Evolutionary conservation across 768 basidiomycete genomes (phyloP).

Genomic region (Mycena galopus): DNA sequence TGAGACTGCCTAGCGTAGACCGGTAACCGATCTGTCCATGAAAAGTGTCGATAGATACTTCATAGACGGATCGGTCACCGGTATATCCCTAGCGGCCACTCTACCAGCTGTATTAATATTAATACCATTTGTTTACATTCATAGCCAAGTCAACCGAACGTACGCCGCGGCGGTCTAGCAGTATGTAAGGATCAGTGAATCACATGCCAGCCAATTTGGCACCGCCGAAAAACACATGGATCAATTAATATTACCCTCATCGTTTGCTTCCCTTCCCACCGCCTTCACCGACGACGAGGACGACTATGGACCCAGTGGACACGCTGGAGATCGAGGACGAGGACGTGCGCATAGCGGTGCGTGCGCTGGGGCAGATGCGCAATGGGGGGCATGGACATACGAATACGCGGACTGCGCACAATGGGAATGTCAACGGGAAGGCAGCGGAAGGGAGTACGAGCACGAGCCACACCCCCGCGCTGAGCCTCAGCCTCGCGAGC

Average conservation of each 20-base stretch:
- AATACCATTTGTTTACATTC: too few relatives aligned
- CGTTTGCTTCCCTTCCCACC: not conserved
- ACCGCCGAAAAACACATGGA: not conserved
- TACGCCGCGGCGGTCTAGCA: not conserved
- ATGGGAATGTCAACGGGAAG: not conserved
- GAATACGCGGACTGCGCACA: too few relatives aligned
- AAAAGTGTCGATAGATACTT: too few relatives aligned
- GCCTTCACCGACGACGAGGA: not conserved
- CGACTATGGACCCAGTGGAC: not conserved
- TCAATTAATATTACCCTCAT: too few relatives aligned
- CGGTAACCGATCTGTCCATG: too few relatives aligned
- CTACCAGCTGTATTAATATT: too few relatives aligned
- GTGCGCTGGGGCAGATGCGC: conserved; percentile 84
- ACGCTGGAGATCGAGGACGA: conserved; percentile 65
- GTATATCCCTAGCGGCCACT: too few relatives aligned
- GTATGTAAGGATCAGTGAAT: not conserved
- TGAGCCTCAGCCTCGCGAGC: conserved; percentile 22
- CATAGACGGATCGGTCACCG: too few relatives aligned
- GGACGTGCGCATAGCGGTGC: conserved; percentile 82
- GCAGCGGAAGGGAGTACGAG: conserved; percentile 22
- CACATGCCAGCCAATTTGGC: not conserved
- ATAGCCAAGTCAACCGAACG: too few relatives aligned
- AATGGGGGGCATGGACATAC: too few relatives aligned
- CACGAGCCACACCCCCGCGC: conserved; percentile 41
- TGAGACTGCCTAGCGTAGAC: too few relatives aligned